These are phyloP conservation scores for Detonula confervacea DNA, from an alignment of 352 stramenopile species.

Conservation along the genomic window DNA sequence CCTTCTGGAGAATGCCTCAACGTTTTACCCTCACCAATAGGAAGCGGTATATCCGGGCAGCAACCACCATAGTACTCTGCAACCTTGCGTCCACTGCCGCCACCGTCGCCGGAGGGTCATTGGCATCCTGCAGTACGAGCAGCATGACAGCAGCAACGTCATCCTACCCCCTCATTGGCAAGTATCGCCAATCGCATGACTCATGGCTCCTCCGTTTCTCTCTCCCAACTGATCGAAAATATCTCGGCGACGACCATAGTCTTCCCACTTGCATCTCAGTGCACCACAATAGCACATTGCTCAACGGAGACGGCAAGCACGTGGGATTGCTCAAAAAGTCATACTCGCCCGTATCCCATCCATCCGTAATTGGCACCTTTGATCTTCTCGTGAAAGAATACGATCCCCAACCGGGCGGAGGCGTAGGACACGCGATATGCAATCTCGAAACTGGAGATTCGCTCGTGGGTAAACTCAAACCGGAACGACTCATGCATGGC, in stretches of 20 bases:
- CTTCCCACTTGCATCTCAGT: slow-evolving; percentile 50
- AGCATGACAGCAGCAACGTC: too few species aligned
- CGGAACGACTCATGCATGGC: slow-evolving; percentile 30
- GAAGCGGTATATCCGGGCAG: too few species aligned
- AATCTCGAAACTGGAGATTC: slow-evolving; percentile 24
- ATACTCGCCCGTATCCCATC: slow-evolving; percentile 55
- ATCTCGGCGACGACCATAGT: slow-evolving; percentile 7
- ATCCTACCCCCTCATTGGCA: slow-evolving; percentile 15
- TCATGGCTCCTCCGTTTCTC: slow-evolving; percentile 32
- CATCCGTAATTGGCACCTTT: slow-evolving; percentile 16
- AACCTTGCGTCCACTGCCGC: too few species aligned
- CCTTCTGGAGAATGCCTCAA: too few species aligned
- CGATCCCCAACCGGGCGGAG: slow-evolving; percentile 26
- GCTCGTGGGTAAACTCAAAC: slow-evolving; percentile 35
- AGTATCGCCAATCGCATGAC: slow-evolving; percentile 26
- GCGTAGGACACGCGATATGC: slow-evolving; percentile 49
- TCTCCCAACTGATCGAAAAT: slow-evolving; percentile 13
- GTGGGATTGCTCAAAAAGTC: slow-evolving; percentile 36
- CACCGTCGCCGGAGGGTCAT: too few species aligned
- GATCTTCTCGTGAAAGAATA: slow-evolving; percentile 64
- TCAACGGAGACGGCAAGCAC: not conserved
- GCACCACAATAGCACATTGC: slow-evolving; percentile 19
- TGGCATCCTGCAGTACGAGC: too few species aligned
- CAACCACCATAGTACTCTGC: too few species aligned
- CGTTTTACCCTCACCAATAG: too few species aligned